Base-by-base conservation (phyloP, 148 eudicot species). In the Fagopyrum tataricum region DNA sequence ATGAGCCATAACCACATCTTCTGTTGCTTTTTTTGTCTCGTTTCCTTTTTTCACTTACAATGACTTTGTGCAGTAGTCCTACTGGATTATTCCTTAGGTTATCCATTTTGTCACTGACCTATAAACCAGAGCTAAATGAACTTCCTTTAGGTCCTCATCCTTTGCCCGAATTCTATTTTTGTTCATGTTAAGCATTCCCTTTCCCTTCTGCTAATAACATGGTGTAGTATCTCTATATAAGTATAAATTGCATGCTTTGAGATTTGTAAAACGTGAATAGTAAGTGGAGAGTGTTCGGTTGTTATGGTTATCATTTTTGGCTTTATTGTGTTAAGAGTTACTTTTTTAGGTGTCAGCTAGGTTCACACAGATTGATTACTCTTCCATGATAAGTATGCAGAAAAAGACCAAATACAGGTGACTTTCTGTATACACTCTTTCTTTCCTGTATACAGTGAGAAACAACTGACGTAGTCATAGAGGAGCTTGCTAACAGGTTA, bases 361-460 rank as follows among this genome's bases (percentile, higher is more conserved):
- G 69, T 15, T 31, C 37, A 64, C 69, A 64, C 69, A 64, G 68
- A 64, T 64, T 64, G 69, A 64, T 64, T 64, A 64, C 69, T 64
- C 69, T 64, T 61, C 41, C 67, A 61, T 61, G 67, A 61, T 61
- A 61, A 31, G 67, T 61, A 64, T 64, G 69, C 69, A 64, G 69
- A 64, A 64, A 64, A 15, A 64, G 69, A 64, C 44, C 43, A 26
- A 26, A 31, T 64, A 7, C 69, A 64, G 69, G 69, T 64, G 69
- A 37, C 69, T 64, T 64, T 64, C 69, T 64, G 69, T 64, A 26
- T 37, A 64, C 31, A 14, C 43, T 58, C 37, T 64, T 37, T 37
- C 10, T 39, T 64, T 64, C 69, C 11, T 39, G 42, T 37, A 64
- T 37, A 6, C 44, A 37, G 69, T 64, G 69, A 14, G 39, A 64